These are phyloP conservation scores for Protomyces inundatus DNA, from an alignment of 1,139 yeast species.

Conservation along the genomic window DNA sequence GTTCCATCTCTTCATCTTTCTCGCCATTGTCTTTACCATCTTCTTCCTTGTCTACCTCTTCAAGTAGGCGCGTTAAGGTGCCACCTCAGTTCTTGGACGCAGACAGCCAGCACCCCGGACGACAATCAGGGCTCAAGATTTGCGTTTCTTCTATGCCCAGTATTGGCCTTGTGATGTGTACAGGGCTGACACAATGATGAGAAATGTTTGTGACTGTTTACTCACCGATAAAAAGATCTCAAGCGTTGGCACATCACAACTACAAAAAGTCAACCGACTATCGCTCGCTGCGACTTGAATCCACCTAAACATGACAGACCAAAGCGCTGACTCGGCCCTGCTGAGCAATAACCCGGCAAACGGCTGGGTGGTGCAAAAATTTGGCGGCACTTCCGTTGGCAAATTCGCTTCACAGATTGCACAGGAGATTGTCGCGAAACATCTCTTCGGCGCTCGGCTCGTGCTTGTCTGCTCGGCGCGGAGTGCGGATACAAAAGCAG, in stretches of 20 bases:
- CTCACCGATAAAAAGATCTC: background rate
- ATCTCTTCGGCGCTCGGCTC: constrained; percentile 58
- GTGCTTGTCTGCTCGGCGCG: constrained; percentile 97
- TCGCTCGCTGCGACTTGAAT: too few relatives aligned
- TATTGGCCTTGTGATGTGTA: too few relatives aligned
- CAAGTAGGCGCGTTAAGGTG: background rate
- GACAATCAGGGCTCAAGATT: too few relatives aligned
- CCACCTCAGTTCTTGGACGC: background rate
- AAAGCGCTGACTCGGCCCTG: background rate
- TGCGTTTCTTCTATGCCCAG: too few relatives aligned
- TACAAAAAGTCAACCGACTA: too few relatives aligned
- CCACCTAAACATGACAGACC: background rate
- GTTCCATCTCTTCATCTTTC: constrained; percentile 19
- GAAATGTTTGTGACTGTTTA: background rate
- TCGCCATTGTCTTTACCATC: constrained; percentile 7
- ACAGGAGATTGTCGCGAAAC: constrained; percentile 58
- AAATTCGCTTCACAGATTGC: constrained; percentile 83
- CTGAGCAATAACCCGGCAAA: constrained; percentile 30
- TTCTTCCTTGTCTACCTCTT: constrained; percentile 23
- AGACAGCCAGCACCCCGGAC: too few relatives aligned
- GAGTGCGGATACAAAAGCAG: constrained; percentile 81
- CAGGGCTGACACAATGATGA: too few relatives aligned
- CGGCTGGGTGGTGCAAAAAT: constrained; percentile 88
- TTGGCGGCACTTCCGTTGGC: constrained; percentile 98
- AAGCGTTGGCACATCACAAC: background rate